phyloP scores from a whole-genome alignment of 352 stramenopile genomes.

The Globisporangium canariense region DNA sequence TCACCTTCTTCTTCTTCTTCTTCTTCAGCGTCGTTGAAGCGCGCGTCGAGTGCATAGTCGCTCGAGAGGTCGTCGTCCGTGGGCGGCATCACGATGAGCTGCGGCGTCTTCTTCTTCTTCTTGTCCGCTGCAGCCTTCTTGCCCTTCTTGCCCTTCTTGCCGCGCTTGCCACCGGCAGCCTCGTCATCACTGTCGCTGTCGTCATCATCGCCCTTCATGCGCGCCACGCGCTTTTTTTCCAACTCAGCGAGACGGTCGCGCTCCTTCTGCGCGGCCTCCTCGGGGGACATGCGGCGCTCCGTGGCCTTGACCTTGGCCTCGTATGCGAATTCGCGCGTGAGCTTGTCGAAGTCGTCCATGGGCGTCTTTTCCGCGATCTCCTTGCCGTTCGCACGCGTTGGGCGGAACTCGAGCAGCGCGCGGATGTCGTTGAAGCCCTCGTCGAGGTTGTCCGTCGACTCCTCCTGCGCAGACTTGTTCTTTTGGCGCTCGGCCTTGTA shows the following conservation, averaged over 20 bases:
- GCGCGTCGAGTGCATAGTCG: slow-evolving; percentile 70
- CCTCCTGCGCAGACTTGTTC: slow-evolving; percentile 78
- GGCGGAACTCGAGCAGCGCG: slow-evolving; percentile 72
- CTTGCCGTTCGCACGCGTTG: slow-evolving; percentile 61
- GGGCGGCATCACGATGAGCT: slow-evolving; percentile 71
- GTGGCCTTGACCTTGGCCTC: slow-evolving; percentile 92
- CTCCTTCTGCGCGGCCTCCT: slow-evolving; percentile 93
- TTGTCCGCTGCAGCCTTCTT: slow-evolving; percentile 21
- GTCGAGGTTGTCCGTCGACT: slow-evolving; percentile 74
- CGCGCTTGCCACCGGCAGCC: slow-evolving; percentile 39
- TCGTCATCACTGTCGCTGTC: slow-evolving; percentile 64
- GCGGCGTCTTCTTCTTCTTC: slow-evolving; percentile 26
- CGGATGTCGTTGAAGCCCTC: slow-evolving; percentile 64
- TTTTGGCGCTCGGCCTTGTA: slow-evolving; percentile 88
- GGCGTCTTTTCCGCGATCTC: slow-evolving; percentile 60
- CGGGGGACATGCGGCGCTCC: slow-evolving; percentile 92
- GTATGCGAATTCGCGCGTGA: slow-evolving; percentile 81
- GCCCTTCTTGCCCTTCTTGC: slow-evolving; percentile 36
- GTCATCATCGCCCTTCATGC: slow-evolving; percentile 92
- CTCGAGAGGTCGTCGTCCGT: slow-evolving; percentile 91
- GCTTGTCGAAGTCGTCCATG: slow-evolving; percentile 85
- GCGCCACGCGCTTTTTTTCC: slow-evolving; percentile 91
- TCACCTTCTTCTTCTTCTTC: slow-evolving; percentile 39
- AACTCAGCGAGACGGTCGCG: slow-evolving; percentile 88
- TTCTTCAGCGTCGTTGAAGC: slow-evolving; percentile 44